These are phyloP conservation scores for Suillus subluteus DNA, from an alignment of 768 basidiomycete genomes.

Conservation along the genomic window DNA sequence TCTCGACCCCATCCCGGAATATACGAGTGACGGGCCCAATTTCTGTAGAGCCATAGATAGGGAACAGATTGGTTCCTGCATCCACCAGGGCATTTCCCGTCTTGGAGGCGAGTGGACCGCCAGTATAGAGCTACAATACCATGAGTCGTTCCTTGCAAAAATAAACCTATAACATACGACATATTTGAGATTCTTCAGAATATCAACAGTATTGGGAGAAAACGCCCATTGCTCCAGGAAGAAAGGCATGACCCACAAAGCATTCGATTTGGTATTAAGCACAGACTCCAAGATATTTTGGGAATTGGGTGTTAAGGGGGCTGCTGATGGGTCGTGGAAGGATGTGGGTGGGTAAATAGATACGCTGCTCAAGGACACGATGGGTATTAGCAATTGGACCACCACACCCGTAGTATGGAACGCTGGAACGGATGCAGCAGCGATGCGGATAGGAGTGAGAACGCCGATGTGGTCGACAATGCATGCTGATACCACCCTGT, in stretches of 20 bases:
- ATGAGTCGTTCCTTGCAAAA: not conserved
- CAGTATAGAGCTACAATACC: slow-evolving; percentile 36
- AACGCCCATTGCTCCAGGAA: slow-evolving; percentile 42
- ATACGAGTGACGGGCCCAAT: slow-evolving; percentile 14
- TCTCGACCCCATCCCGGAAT: slow-evolving; percentile 19
- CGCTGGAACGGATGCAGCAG: slow-evolving; percentile 29
- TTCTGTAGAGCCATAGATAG: slow-evolving; percentile 43
- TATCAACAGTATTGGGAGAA: slow-evolving; percentile 26
- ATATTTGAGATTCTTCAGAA: slow-evolving; percentile 26
- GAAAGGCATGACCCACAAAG: slow-evolving; percentile 40
- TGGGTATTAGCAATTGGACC: slow-evolving; percentile 21
- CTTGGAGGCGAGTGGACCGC: slow-evolving; percentile 40
- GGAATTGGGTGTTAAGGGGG: slow-evolving; percentile 42
- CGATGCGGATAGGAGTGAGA: slow-evolving; percentile 23
- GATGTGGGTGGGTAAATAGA: slow-evolving; percentile 34
- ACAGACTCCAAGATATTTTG: slow-evolving; percentile 43
- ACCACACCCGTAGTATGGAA: slow-evolving; percentile 29
- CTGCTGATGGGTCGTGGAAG: slow-evolving; percentile 18
- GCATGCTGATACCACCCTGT: slow-evolving; percentile 9
- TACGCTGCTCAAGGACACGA: slow-evolving; percentile 20
- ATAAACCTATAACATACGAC: slow-evolving; percentile 27
- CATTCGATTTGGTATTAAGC: slow-evolving; percentile 29
- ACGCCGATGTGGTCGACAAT: slow-evolving; percentile 5
- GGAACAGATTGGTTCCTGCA: slow-evolving; percentile 36
- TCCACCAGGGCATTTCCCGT: slow-evolving; percentile 37